A percentile compares a stretch with the other conserved stretches of the same genome.
These are phyloP conservation scores for Amborella trichopoda DNA, from an alignment of 164 flowering plant species.

Conservation along the genomic window DNA sequence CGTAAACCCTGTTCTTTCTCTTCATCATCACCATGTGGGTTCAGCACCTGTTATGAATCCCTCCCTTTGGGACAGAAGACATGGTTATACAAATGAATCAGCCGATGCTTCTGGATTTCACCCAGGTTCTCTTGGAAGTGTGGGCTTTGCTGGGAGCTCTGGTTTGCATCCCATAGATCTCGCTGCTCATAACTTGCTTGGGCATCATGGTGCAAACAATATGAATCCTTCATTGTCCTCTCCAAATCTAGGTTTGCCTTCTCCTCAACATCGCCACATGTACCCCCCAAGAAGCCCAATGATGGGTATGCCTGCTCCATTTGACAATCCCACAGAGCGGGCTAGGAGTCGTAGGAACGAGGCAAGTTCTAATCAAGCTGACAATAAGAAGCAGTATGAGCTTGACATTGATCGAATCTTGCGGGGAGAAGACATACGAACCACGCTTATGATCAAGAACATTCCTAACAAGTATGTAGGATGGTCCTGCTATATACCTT, in stretches of 20 bases:
- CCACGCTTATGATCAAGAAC: constrained; percentile 75
- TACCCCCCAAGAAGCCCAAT: constrained; percentile 60
- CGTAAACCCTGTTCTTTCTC: constrained; percentile 33
- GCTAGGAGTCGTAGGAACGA: constrained; percentile 36
- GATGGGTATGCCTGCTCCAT: constrained; percentile 37
- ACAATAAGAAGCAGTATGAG: constrained; percentile 59
- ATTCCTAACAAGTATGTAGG: constrained; percentile 73
- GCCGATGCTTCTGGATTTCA: constrained; percentile 48
- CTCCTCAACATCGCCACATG: constrained; percentile 55
- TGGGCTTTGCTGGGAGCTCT: constrained; percentile 33
- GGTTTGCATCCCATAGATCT: constrained; percentile 52
- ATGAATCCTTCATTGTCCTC: constrained; percentile 40
- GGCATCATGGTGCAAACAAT: constrained; percentile 37
- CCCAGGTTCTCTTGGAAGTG: constrained; percentile 57
- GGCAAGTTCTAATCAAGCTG: constrained; percentile 28
- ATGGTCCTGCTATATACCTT: constrained; percentile 12
- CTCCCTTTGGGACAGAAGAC: constrained; percentile 65
- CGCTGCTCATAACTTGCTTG: constrained; percentile 41
- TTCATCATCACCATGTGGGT: constrained; percentile 54
- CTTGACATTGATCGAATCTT: constrained; percentile 62
- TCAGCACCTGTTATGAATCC: constrained; percentile 69
- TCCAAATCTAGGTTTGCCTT: constrained; percentile 30
- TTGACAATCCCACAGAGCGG: constrained; percentile 54
- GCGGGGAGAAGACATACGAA: constrained; percentile 49
- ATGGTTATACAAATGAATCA: constrained; percentile 44